phyloP scores from a whole-genome alignment of 106 monocot genomes.

The Apostasia shenzhenica region DNA sequence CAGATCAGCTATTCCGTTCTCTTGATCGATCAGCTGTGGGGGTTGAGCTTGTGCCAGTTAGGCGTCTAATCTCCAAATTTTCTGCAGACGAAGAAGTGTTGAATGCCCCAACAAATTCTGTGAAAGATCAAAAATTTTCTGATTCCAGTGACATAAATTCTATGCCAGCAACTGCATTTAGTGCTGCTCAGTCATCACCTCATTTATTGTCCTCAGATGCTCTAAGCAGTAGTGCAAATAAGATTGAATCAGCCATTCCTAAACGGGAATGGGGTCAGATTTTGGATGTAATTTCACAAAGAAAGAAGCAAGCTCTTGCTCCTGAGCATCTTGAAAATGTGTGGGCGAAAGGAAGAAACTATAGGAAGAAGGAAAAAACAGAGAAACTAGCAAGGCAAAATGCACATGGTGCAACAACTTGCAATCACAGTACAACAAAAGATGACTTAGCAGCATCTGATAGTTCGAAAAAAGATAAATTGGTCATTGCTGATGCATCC shows the following conservation, averaged over 20 bases:
- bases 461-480: slow-evolving; percentile 11
- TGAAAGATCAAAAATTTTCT: slow-evolving; percentile 12
- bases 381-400: slow-evolving; percentile 17
- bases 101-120: slow-evolving; percentile 12
- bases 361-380: slow-evolving; percentile 47
- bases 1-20: slow-evolving; percentile 38
- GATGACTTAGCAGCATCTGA: slow-evolving; percentile 2
- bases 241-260: slow-evolving; percentile 14
- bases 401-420: not conserved
- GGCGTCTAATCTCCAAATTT: slow-evolving; percentile 21
- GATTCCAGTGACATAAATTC: not conserved
- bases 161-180: not conserved
- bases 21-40: slow-evolving; percentile 60
- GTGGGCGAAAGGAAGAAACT: slow-evolving; percentile 91
- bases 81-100: slow-evolving; percentile 8
- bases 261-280: slow-evolving; percentile 51
- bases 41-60: slow-evolving; percentile 77
- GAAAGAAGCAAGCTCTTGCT: slow-evolving; percentile 67
- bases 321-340: slow-evolving; percentile 93
- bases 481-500: slow-evolving; percentile 1
- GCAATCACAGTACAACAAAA: slow-evolving; percentile 5
- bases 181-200: slow-evolving; percentile 2
- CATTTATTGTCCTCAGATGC: slow-evolving; percentile 17
- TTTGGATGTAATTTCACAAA: slow-evolving; percentile 56
- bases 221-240: slow-evolving; percentile 14